These are phyloP conservation scores for Lentinula raphanica DNA, from an alignment of 768 basidiomycete species.

Conservation along the genomic window DNA sequence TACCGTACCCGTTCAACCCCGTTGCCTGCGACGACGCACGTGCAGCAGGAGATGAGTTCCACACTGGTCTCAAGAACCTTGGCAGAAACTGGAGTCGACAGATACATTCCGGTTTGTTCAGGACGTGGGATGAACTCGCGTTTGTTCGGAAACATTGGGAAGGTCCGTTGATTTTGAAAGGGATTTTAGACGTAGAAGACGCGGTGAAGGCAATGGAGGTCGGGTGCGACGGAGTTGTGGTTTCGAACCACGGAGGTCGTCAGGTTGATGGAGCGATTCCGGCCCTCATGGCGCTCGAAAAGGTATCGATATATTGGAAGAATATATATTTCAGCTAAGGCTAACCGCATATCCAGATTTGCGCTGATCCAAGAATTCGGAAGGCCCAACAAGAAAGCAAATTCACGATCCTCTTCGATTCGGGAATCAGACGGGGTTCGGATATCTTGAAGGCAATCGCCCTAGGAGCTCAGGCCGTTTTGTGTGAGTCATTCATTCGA, in stretches of 20 bases:
- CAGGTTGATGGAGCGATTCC: constrained; percentile 41
- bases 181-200: constrained; percentile 41
- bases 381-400: constrained; percentile 23
- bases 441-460: constrained; percentile 54
- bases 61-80: constrained; percentile 18
- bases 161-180: constrained; percentile 44
- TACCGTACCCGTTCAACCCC: neutral
- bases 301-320: neutral
- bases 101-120: constrained; percentile 33
- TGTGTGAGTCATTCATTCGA: constrained; percentile 21
- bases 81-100: constrained; percentile 34
- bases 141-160: constrained; percentile 44
- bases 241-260: constrained; percentile 39
- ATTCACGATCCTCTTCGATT: constrained; percentile 38
- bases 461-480: constrained; percentile 15
- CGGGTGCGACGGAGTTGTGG: constrained; percentile 41
- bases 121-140: constrained; percentile 40
- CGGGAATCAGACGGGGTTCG: constrained; percentile 48
- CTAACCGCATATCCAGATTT: neutral
- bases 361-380: constrained; percentile 18
- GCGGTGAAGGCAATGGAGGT: constrained; percentile 43
- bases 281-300: constrained; percentile 31
- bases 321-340: neutral
- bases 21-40: constrained; percentile 13
- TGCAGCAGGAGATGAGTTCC: constrained; percentile 24